Conservation (phyloP, 2,329 filamentous ascomycete species). For the Fusarium begoniae region DNA sequence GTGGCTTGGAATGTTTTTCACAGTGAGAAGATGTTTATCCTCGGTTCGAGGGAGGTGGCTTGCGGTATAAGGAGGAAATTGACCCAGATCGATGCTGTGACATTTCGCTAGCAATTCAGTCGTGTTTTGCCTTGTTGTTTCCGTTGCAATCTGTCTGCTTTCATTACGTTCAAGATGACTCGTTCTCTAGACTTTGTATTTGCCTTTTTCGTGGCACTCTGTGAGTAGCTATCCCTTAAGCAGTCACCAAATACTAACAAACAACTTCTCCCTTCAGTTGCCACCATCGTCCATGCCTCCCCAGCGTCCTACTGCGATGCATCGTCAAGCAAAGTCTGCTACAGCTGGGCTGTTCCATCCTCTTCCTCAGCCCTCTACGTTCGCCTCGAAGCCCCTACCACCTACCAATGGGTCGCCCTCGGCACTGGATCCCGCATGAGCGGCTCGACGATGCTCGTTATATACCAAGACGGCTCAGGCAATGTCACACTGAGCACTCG, state of each 20-base stretch:
- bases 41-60: no score
- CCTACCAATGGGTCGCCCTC: not conserved
- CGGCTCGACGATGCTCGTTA: not conserved
- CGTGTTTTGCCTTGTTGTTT: not conserved
- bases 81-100: not conserved
- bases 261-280: not conserved
- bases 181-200: not conserved
- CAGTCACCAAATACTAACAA: accelerated
- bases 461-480: not conserved
- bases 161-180: not conserved
- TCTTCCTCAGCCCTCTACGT: not conserved
- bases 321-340: not conserved
- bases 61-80: not conserved
- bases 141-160: accelerated
- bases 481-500: not conserved
- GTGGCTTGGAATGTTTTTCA: not conserved
- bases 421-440: not conserved
- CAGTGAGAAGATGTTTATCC: not conserved
- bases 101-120: not conserved
- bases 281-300: not conserved
- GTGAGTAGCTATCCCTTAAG: not conserved
- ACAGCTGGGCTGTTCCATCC: not conserved
- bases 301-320: not conserved
- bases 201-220: not conserved
- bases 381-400: not conserved